phyloP scores from a whole-genome alignment of 73 alveolate species.

The Blepharisma japonicum region DNA sequence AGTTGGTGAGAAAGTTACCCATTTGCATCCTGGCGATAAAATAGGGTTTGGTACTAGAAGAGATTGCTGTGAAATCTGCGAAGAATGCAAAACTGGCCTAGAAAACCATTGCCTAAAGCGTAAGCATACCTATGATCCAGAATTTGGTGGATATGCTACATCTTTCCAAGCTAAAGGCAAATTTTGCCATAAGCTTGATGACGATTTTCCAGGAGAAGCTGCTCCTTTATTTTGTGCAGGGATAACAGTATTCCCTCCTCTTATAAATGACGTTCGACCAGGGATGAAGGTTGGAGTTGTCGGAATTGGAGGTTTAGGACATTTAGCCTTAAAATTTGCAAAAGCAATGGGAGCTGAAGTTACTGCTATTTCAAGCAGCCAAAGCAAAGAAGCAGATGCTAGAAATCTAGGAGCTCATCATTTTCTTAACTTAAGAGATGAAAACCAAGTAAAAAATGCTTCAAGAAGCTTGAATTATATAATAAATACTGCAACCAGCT shows the following conservation, averaged over 20 bases:
- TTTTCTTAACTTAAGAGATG: constrained; percentile 46
- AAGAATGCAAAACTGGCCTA: constrained; percentile 54
- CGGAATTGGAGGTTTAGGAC: constrained; percentile 83
- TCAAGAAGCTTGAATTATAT: constrained; percentile 50
- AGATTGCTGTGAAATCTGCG: constrained; percentile 66
- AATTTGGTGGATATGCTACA: constrained; percentile 76
- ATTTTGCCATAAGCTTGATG: constrained; percentile 57
- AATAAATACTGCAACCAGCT: constrained; percentile 44
- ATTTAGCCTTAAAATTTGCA: constrained; percentile 69
- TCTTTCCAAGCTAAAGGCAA: constrained; percentile 63
- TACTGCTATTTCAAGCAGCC: constrained; percentile 61
- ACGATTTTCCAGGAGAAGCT: constrained; percentile 43
- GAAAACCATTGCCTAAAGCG: constrained; percentile 54
- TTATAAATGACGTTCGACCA: constrained; percentile 53
- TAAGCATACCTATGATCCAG: constrained; percentile 40
- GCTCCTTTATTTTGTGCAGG: constrained; percentile 85
- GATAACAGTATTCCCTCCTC: constrained; percentile 66
- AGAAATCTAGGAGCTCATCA: constrained; percentile 70
- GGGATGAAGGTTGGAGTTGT: constrained; percentile 65
- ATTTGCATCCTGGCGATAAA: constrained; percentile 44
- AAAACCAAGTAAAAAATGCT: constrained; percentile 49
- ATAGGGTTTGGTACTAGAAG: constrained; percentile 65
- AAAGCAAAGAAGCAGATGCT: constrained; percentile 56
- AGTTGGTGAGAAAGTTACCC: constrained; percentile 44
- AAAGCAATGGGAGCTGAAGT: constrained; percentile 55